Base-by-base conservation (phyloP, 2,329 filamentous ascomycete species). In the Trichoderma aggressivum region DNA sequence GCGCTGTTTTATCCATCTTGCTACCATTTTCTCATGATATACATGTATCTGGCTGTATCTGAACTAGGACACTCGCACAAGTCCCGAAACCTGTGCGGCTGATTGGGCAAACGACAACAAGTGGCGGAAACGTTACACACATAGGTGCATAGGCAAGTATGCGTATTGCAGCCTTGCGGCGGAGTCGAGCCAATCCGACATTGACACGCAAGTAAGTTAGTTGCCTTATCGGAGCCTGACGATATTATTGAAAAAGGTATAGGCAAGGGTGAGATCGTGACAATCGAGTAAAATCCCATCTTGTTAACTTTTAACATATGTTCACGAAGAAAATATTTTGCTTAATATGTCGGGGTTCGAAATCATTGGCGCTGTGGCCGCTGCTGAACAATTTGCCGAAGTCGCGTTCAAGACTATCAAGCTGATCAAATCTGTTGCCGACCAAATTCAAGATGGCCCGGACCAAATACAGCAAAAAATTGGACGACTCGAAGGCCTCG, bases 41-140 rank as follows among this genome's bases (percentile, higher is more conserved):
- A 36, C 3, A 16, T 39, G 36, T 1, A 18, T 1, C 14, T 1
- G 6, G 36, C 6, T 16, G 3, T 18, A 39, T 39, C 14, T 39
- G 36, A 0, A 39, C 7, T 1, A 39, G 3, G 14, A 1, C 36
- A 3, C 7, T 0, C 18, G 0, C 6, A 39, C 36, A 3, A 39
- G 1, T 1, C 14, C 6, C 7, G 6, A 1, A 1, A 39, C 7
- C 36, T 0, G 2, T 1, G 6, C 36, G 16, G 36, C 16, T 1
- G 3, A 39, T 39, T 39, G 36, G 3, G 6, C 36, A 39, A 39
- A 39, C 3, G 14, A 7, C 34, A 16, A 36, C 12, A 5, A 16
- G 12, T 6, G 4, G 12, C 12, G 14, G 14, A 36, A 36, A 16
- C 11, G 34, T 6, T 14, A 34, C 12, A 36, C 34, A 39, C 12